Evolutionary conservation across 169 alveolate genomes (phyloP).

Genomic region (Eimeria zaria): DNA sequence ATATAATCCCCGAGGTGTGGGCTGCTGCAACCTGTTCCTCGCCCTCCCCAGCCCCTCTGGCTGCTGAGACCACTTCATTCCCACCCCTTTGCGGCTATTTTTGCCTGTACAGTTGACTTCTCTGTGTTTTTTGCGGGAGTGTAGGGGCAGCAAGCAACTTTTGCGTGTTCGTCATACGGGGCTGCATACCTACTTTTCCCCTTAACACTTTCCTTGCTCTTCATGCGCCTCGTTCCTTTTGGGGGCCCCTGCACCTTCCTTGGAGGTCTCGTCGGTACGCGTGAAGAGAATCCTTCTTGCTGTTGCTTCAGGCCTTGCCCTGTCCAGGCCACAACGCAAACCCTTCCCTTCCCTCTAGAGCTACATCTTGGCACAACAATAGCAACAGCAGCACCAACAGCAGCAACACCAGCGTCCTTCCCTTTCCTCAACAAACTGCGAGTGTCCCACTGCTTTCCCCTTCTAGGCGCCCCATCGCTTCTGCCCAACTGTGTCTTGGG

Average conservation of each 20-base stretch:
- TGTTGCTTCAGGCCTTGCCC: background rate
- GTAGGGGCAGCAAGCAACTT: conserved; percentile 18
- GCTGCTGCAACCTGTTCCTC: conserved; percentile 15
- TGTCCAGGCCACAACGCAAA: background rate
- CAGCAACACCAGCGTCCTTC: no score
- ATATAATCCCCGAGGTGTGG: background rate
- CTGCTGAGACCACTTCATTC: background rate
- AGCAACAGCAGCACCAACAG: background rate
- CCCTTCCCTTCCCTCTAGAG: background rate
- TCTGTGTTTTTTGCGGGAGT: conserved; percentile 43
- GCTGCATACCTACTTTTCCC: background rate
- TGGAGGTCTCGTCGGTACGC: background rate
- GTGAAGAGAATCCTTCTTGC: background rate
- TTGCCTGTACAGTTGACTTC: conserved; percentile 1
- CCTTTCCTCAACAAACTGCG: background rate
- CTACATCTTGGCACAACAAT: background rate
- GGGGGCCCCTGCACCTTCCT: conserved; percentile 12
- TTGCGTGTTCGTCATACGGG: background rate
- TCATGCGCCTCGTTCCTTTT: background rate
- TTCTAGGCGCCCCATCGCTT: background rate
- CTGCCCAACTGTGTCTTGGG: background rate
- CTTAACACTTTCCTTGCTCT: conserved; percentile 1
- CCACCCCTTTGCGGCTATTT: background rate
- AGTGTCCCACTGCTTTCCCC: background rate
- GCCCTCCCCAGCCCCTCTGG: conserved; percentile 64